A percentile compares a stretch with the other conserved stretches of the same genome.
Conservation (phyloP, 2,329 filamentous ascomycete genomes). For the Aspergillus sp. region DNA sequence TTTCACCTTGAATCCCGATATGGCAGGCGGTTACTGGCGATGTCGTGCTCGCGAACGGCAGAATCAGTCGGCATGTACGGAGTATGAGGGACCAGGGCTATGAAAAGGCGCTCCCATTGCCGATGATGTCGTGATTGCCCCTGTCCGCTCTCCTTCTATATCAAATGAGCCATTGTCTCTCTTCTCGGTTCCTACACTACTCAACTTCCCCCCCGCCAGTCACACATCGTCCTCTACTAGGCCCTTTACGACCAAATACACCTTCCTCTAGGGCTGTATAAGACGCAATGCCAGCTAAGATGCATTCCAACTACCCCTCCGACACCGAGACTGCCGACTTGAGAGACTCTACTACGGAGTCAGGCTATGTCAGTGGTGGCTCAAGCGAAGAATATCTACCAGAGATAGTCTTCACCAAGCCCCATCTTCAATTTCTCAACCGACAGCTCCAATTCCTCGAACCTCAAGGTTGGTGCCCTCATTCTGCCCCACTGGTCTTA, state of each 20-base stretch:
- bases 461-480: conserved; percentile 60
- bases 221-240: neutral
- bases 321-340: conserved; percentile 35
- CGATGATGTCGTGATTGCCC: conserved; percentile 35
- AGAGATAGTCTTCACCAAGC: conserved; percentile 79
- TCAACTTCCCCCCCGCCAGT: conserved; percentile 7
- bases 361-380: conserved; percentile 69
- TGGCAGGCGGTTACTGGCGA: conserved; percentile 29
- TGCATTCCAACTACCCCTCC: conserved; percentile 36
- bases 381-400: conserved; percentile 66
- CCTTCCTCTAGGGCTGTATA: conserved; percentile 2
- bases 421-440: conserved; percentile 89
- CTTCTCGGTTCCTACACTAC: conserved; percentile 16
- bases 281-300: conserved; percentile 40
- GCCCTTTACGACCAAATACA: neutral
- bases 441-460: conserved; percentile 82
- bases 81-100: conserved; percentile 21
- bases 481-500: conserved; percentile 8
- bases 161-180: conserved; percentile 23
- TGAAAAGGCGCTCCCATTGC: conserved; percentile 23
- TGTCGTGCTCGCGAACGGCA: conserved; percentile 32
- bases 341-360: conserved; percentile 80
- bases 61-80: conserved; percentile 21
- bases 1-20: conserved; percentile 23
- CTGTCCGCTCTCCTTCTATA: conserved; percentile 28